Evolutionary conservation across 2,329 filamentous ascomycete species (phyloP).

Genomic region (Xylaria sp.): DNA sequence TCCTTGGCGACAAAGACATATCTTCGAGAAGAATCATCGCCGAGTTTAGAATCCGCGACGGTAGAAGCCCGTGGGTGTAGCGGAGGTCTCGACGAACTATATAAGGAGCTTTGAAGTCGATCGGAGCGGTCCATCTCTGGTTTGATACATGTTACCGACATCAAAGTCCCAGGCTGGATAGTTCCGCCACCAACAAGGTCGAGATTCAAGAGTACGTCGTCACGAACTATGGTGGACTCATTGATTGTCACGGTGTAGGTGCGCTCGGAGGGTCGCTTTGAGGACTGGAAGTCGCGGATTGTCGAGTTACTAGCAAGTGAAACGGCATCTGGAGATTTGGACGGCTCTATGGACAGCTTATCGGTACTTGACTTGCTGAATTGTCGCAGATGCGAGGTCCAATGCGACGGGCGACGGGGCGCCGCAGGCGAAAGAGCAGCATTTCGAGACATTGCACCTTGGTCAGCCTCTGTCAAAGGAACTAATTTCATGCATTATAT

Average conservation of each 20-base stretch:
- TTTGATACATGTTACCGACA: conserved; percentile 72
- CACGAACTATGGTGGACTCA: conserved; percentile 71
- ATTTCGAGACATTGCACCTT: conserved; percentile 41
- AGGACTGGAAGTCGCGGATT: conserved; percentile 43
- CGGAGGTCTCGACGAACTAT: conserved; percentile 36
- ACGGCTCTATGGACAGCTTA: conserved; percentile 46
- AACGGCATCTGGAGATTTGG: conserved; percentile 54
- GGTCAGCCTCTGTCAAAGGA: conserved; percentile 32
- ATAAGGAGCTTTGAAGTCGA: conserved; percentile 40
- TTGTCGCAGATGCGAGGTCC: conserved; percentile 60
- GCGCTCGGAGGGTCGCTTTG: conserved; percentile 47
- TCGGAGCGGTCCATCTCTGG: conserved; percentile 55
- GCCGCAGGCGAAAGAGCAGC: conserved; percentile 45
- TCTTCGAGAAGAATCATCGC: conserved; percentile 47
- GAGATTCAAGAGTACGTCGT: conserved; percentile 81
- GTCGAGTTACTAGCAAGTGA: conserved; percentile 57
- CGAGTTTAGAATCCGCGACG: conserved; percentile 36
- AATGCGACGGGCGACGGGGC: conserved; percentile 53
- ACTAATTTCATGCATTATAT: conserved; percentile 17
- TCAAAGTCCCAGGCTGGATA: conserved; percentile 69
- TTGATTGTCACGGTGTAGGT: conserved; percentile 65
- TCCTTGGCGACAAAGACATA: conserved; percentile 78
- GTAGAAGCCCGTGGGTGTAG: conserved; percentile 36
- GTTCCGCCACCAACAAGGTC: conserved; percentile 69
- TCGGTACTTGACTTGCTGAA: conserved; percentile 56